Evolutionary conservation across 768 basidiomycete species (phyloP).

Genomic region (Amanita rubescens): DNA sequence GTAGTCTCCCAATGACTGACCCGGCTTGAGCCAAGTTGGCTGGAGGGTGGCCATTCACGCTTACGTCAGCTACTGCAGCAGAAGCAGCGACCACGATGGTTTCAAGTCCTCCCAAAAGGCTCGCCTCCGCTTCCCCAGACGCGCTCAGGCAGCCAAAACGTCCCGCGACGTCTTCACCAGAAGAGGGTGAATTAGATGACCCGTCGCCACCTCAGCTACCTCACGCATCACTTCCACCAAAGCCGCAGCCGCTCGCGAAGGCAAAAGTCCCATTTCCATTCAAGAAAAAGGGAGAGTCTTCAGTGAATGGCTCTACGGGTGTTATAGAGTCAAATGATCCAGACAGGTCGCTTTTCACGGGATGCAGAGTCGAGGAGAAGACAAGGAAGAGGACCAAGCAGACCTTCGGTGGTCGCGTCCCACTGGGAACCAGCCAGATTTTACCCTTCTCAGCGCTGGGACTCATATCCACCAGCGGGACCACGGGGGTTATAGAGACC

Average conservation of each 20-base stretch:
- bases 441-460: constrained; percentile 15
- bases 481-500: constrained; percentile 19
- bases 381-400: constrained; percentile 8
- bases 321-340: constrained; percentile 21
- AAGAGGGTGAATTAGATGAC: constrained; percentile 81
- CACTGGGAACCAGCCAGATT: constrained; percentile 30
- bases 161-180: constrained; percentile 57
- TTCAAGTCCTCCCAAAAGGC: constrained; percentile 38
- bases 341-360: constrained; percentile 28
- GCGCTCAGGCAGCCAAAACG: constrained; percentile 48
- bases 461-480: constrained; percentile 19
- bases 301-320: constrained; percentile 12
- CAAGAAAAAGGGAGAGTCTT: constrained; percentile 42
- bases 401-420: constrained; percentile 17
- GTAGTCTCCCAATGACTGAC: not conserved
- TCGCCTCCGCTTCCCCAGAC: constrained; percentile 46
- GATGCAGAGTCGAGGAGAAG: constrained; percentile 28
- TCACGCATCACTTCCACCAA: constrained; percentile 26
- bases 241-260: constrained; percentile 24
- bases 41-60: not conserved
- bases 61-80: constrained; percentile 1
- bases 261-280: constrained; percentile 69
- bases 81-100: constrained; percentile 5
- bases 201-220: constrained; percentile 18
- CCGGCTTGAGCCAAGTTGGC: not conserved